These are phyloP conservation scores for Nicotiana rustica DNA, from an alignment of 305 asterid species.

Conservation along the genomic window DNA sequence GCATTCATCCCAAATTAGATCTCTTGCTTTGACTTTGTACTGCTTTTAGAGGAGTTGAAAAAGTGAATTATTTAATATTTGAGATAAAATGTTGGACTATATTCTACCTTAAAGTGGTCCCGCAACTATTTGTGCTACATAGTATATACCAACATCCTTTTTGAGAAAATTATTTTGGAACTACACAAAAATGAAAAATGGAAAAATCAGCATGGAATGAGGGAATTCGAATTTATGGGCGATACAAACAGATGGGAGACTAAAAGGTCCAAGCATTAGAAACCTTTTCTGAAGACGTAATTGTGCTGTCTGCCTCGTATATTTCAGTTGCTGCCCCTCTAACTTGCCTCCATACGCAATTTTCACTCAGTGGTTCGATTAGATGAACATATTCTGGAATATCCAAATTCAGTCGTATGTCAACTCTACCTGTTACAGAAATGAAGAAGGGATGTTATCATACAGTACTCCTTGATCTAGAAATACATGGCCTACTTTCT, in stretches of 20 bases:
- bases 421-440: constrained; percentile 67
- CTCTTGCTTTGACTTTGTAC: not conserved
- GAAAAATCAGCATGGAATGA: not conserved
- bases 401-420: constrained; percentile 60
- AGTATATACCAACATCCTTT: constrained; percentile 7
- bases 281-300: constrained; percentile 66
- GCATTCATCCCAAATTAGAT: not conserved
- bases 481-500: not conserved
- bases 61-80: constrained; percentile 21
- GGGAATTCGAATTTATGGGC: constrained; percentile 11
- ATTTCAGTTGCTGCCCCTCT: constrained; percentile 87
- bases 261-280: constrained; percentile 28
- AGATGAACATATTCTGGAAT: constrained; percentile 69
- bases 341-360: constrained; percentile 81
- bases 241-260: constrained; percentile 10
- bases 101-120: not conserved
- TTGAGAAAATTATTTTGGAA: not conserved
- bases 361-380: constrained; percentile 74
- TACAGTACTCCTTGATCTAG: constrained; percentile 27
- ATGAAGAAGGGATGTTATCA: not conserved
- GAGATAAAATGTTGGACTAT: constrained; percentile 26
- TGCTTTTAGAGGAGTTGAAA: constrained; percentile 26
- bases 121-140: constrained; percentile 2
- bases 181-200: not conserved
- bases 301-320: constrained; percentile 57